Base-by-base conservation (phyloP, 495 filamentous ascomycete species). In the Neurospora africana region DNA sequence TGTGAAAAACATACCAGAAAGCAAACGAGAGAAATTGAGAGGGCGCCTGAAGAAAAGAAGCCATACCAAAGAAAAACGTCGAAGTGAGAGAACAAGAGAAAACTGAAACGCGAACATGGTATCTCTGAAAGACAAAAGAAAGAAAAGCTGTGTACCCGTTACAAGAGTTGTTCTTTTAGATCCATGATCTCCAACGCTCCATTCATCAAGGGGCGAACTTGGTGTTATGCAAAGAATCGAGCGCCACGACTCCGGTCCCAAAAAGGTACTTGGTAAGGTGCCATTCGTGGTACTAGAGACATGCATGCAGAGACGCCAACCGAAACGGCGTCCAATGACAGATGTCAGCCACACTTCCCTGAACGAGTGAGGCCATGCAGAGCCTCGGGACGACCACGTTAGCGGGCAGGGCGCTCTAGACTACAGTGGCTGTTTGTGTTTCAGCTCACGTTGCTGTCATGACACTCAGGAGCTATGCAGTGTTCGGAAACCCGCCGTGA, bases 401-500 rank as follows among this genome's bases (percentile, higher is more conserved):
- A 61, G 53, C 53, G 53, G 53, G 23, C 53, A 61, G 23, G 13
- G 53, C 23, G 53, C 53, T 61, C 53, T 61, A 61, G 53, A 61
- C 23, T 61, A 61, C 53, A 33, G 53, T 33, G 53, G 53, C 53
- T 61, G 53, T 23, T 30, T 17, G 53, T 61, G 53, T 61, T 61
- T 61, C 53, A 61, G 53, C 53, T 61, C 53, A 33, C 53, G 53
- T 33, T 61, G 53, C 53, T 61, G 53, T 33, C 53, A 61, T 30
- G 53, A 61, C 44, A 67, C 65, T 82, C 75, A 85, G 17, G 83
- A 85, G 72, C 81, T 84, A 76, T 93, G 91, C 69, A 93, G 79
- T 10, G 90, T 88, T 74, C 88, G 89, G 78, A 92, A 94, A 33
- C 91, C 91, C 4, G 91, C 87, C 61, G 91, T 87, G 68, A 96